Percentiles rank a stretch among this genome's conserved stretches.
Evolutionary conservation across 108 stramenopile genomes (phyloP).

Genomic region (Epipyxis sp.): DNA sequence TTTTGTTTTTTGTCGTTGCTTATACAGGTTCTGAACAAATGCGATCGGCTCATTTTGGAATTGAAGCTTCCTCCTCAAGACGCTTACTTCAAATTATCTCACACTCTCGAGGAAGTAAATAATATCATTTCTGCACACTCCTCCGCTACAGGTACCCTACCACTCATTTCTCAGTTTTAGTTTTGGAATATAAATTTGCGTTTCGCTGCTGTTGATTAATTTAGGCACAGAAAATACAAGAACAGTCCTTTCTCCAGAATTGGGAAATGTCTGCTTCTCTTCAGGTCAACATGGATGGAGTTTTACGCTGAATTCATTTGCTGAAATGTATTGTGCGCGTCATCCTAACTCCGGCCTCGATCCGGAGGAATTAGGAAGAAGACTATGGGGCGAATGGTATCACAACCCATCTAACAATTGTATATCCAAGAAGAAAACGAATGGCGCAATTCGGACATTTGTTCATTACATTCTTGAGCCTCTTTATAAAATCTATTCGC

Average conservation of each 20-base stretch:
- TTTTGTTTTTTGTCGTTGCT: too few relatives aligned
- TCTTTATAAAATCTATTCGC: constrained; percentile 91
- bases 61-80: constrained; percentile 89
- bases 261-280: constrained; percentile 85
- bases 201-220: not conserved
- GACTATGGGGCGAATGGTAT: constrained; percentile 17
- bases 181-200: not conserved
- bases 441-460: constrained; percentile 65
- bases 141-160: not conserved
- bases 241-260: constrained; percentile 66
- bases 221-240: not conserved
- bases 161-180: too few relatives aligned
- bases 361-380: not conserved
- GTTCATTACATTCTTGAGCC: constrained; percentile 87
- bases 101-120: constrained; percentile 83
- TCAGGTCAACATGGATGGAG: constrained; percentile 79
- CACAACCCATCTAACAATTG: not conserved
- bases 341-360: not conserved
- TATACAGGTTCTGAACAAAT: constrained; percentile 10
- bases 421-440: constrained; percentile 29
- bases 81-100: constrained; percentile 85
- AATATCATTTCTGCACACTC: constrained; percentile 47
- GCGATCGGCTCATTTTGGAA: constrained; percentile 93
- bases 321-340: constrained; percentile 61
- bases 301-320: constrained; percentile 81